Evolutionary conservation across 768 basidiomycete genomes (phyloP), one percentile per base, ranked within the genome.

Genomic region (Cytidiella melzeri): DNA sequence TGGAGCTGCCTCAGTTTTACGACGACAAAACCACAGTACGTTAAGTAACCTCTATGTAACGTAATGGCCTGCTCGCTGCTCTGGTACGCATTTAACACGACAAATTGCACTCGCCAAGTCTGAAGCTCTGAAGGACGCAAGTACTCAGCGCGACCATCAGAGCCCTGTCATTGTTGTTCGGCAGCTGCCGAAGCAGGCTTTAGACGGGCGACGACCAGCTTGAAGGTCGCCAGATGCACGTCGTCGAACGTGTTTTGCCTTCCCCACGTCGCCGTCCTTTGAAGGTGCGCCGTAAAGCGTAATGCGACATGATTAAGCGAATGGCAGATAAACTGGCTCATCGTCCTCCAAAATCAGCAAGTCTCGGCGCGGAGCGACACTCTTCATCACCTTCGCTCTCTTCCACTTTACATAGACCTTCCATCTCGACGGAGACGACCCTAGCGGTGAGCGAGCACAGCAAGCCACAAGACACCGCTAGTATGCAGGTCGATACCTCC

Each of bases 401-500:
- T 15, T 34, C 30, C 7, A 34, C 15, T 7, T 34, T 15, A 7
- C 30, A 34, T 34, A 34, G 30, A 15, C 30, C 30, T 15, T 34
- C 30, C 15, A 34, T 34, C 7, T 34, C 30, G 7, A 34, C 30
- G 15, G 30, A 7, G 30, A 15, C 30, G 9, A 34, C 30, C 7
- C 15, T 15, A 7, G 30, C 30, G 7, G 30, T 7, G 75, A 75
- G 62, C 68, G 68, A 46, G 7, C n/a, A 11, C 1, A 38, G 21
- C 20, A 42, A 44, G 43, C 37, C 43, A n/a, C 23, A 38, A 7
- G 40, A 43, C 28, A n/a, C 20, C 45, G 38, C n/a, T 13, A 19
- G 20, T 18, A 53, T 53, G 52, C 45, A 53, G 39, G 49, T 51
- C 18, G 52, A 53, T 19, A 3, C 28, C 11, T 27, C 46, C 18